Percentiles rank a stretch among this genome's conserved stretches.
These are phyloP conservation scores for Brassica nigra DNA, from an alignment of 345 rosid genomes.

Conservation along the genomic window DNA sequence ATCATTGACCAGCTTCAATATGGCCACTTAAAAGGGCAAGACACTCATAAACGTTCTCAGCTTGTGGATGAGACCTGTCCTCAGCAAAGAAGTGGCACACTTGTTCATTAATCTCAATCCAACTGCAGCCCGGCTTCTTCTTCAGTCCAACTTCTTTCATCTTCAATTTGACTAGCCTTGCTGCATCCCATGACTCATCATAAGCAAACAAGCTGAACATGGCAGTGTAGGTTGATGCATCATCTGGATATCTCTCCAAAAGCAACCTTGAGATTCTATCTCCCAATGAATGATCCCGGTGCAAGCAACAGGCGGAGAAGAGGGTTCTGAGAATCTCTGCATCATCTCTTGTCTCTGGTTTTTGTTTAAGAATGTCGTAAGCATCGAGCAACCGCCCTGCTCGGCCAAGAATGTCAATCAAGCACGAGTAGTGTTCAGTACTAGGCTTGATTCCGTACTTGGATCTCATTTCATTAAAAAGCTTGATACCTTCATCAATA, in stretches of 20 bases:
- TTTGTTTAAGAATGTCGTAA: constrained; percentile 48
- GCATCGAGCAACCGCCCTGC: constrained; percentile 70
- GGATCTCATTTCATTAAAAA: constrained; percentile 51
- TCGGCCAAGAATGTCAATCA: constrained; percentile 78
- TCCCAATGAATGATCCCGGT: constrained; percentile 50
- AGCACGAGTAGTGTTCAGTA: constrained; percentile 66
- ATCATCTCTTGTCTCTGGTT: constrained; percentile 46
- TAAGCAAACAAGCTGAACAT: constrained; percentile 63
- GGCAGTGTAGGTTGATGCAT: constrained; percentile 48
- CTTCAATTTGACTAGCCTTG: constrained; percentile 53
- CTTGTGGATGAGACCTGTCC: constrained; percentile 45
- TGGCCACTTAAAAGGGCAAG: constrained; percentile 53
- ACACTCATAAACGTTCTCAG: constrained; percentile 47
- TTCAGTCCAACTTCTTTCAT: constrained; percentile 60
- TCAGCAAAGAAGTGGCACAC: constrained; percentile 54
- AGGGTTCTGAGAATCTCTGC: constrained; percentile 66
- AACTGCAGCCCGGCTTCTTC: constrained; percentile 77
- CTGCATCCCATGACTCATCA: constrained; percentile 61
- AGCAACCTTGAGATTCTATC: constrained; percentile 51
- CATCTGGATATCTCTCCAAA: constrained; percentile 50
- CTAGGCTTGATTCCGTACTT: constrained; percentile 49
- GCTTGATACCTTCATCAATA: constrained; percentile 53
- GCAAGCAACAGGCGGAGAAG: constrained; percentile 61
- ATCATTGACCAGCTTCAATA: constrained; percentile 49
- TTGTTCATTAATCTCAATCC: constrained; percentile 66